These are phyloP conservation scores for Ilyonectria sp. DNA, from an alignment of 2,329 filamentous ascomycete species.

Conservation along the genomic window DNA sequence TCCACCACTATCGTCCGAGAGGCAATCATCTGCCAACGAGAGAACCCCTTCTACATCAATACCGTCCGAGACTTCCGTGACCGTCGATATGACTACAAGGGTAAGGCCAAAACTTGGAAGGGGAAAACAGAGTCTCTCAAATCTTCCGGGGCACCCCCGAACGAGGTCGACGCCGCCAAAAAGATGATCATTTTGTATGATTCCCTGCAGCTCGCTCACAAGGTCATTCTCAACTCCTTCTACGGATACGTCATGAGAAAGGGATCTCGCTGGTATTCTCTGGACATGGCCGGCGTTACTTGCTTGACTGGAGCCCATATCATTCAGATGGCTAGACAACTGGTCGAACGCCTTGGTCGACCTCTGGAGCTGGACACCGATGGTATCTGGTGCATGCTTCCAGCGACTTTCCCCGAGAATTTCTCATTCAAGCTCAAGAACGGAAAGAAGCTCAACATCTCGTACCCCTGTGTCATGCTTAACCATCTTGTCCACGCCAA, in stretches of 20 bases:
- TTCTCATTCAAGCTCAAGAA: constrained; percentile 95
- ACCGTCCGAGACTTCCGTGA: constrained; percentile 97
- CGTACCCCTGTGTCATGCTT: constrained; percentile 98
- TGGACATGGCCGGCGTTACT: constrained; percentile 99
- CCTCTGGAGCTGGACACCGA: constrained; percentile 97
- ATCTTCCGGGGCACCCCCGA: constrained; percentile 80
- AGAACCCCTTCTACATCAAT: constrained; percentile 98
- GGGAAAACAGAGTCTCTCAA: constrained; percentile 93
- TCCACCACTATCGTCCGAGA: constrained; percentile 93
- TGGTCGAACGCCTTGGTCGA: constrained; percentile 93
- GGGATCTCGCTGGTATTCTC: constrained; percentile 97
- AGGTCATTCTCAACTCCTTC: constrained; percentile 99
- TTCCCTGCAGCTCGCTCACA: constrained; percentile 96
- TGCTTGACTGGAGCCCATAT: constrained; percentile 97
- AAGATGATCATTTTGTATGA: constrained; percentile 99
- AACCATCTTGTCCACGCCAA: constrained; percentile 95
- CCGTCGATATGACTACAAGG: constrained; percentile 98
- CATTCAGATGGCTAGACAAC: constrained; percentile 93
- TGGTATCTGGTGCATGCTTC: constrained; percentile 99
- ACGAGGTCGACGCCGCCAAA: constrained; percentile 92
- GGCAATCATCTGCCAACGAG: constrained; percentile 97
- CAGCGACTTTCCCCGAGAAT: constrained; percentile 96
- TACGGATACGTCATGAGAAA: constrained; percentile 99
- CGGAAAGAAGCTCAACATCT: constrained; percentile 96
- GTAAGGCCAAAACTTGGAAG: constrained; percentile 98